phyloP scores from a whole-genome alignment of 306 rosid genomes.

The Delonix regia region DNA sequence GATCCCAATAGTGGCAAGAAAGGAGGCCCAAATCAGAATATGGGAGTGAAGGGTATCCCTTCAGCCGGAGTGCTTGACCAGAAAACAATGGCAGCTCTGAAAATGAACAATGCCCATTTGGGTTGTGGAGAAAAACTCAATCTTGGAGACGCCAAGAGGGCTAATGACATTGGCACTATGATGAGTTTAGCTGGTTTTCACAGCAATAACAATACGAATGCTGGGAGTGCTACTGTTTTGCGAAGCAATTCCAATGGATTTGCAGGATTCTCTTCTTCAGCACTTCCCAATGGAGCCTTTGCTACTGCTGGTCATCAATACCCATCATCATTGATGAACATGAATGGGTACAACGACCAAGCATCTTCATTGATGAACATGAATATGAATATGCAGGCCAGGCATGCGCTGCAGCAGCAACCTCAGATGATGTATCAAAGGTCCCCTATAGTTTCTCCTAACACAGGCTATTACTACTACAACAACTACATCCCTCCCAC shows the following conservation, averaged over 20 bases:
- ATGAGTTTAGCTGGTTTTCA: constrained; percentile 79
- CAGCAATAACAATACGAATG: constrained; percentile 44
- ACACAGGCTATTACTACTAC: constrained; percentile 72
- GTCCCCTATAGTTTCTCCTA: constrained; percentile 69
- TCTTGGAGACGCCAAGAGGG: constrained; percentile 57
- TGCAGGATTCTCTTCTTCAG: constrained; percentile 41
- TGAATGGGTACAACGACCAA: constrained; percentile 62
- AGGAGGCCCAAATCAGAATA: constrained; percentile 47
- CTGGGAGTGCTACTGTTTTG: constrained; percentile 41
- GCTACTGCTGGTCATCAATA: constrained; percentile 51
- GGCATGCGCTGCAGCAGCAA: constrained; percentile 54
- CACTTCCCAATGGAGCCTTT: constrained; percentile 48
- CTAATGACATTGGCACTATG: constrained; percentile 64
- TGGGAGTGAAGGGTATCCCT: constrained; percentile 45
- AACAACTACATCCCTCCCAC: constrained; percentile 51
- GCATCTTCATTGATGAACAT: constrained; percentile 61
- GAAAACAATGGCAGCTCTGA: constrained; percentile 68
- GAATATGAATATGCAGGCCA: constrained; percentile 58
- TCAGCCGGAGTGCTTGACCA: constrained; percentile 57
- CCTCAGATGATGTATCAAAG: constrained; percentile 93
- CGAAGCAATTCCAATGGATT: constrained; percentile 51
- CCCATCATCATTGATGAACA: constrained; percentile 62
- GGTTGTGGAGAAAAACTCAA: constrained; percentile 50
- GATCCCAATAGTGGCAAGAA: constrained; percentile 45
- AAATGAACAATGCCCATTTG: constrained; percentile 57